Evolutionary conservation across 1,139 yeast species (phyloP).

Genomic region (Geotrichum aggregatum): DNA sequence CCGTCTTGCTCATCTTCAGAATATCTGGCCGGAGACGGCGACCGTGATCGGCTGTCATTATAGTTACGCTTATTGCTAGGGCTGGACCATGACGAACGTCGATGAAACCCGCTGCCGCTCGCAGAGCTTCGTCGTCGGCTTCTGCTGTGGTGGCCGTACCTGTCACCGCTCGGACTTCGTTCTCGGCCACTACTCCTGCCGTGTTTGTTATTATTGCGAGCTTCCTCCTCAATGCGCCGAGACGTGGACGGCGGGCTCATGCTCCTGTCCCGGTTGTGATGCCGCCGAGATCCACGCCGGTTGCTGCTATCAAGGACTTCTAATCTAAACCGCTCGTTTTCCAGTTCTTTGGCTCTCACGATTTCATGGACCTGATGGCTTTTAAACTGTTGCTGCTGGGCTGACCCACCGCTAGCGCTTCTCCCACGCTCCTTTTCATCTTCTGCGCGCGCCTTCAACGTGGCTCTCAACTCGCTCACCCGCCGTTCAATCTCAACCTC

Average conservation of each 20-base stretch:
- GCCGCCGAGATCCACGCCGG: background rate
- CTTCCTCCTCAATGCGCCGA: background rate
- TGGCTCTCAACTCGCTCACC: slow-evolving; percentile 34
- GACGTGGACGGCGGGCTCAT: slow-evolving; percentile 11
- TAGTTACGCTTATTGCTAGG: background rate
- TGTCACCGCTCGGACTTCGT: background rate
- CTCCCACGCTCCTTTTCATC: slow-evolving; percentile 4
- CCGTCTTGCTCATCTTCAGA: background rate
- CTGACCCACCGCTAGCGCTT: background rate
- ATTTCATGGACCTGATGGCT: slow-evolving; percentile 26
- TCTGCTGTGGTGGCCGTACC: slow-evolving; percentile 3
- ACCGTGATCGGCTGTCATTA: slow-evolving; percentile 6
- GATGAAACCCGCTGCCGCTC: background rate
- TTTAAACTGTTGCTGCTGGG: slow-evolving; percentile 18
- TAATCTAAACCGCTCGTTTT: slow-evolving; percentile 25
- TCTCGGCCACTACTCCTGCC: background rate
- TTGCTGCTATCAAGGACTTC: slow-evolving; percentile 16
- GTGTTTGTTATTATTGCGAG: background rate
- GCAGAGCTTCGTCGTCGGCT: slow-evolving; percentile 5
- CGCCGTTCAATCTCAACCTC: slow-evolving; percentile 30
- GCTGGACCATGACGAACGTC: slow-evolving; percentile 9
- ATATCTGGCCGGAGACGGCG: slow-evolving; percentile 3
- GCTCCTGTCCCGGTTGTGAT: slow-evolving; percentile 16
- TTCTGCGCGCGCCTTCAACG: slow-evolving; percentile 22
- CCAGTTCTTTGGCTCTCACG: slow-evolving; percentile 24